These are phyloP conservation scores for Melastoma candidum DNA, from an alignment of 441 rosid species.

Conservation along the genomic window DNA sequence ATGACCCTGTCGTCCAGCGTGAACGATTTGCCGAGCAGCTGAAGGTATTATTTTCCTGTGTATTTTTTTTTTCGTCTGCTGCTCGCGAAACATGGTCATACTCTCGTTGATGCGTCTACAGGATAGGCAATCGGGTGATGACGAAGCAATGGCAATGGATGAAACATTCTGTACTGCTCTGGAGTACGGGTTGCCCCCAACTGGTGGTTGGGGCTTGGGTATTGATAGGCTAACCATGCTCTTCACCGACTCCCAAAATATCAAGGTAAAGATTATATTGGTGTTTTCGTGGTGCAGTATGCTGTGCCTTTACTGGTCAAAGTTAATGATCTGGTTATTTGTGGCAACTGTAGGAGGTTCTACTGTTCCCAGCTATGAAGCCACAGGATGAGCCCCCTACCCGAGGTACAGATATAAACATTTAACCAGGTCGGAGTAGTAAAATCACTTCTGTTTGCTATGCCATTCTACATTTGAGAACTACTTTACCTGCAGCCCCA, in stretches of 20 bases:
- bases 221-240: slow-evolving; percentile 73
- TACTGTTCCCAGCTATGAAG: no score
- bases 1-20: slow-evolving; percentile 83
- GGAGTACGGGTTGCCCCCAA: slow-evolving; percentile 86
- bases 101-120: slow-evolving; percentile 9
- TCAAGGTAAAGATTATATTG: slow-evolving; percentile 35
- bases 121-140: slow-evolving; percentile 79
- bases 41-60: slow-evolving; percentile 34
- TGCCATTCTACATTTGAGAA: no score
- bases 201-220: slow-evolving; percentile 95
- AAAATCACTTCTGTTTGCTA: no score
- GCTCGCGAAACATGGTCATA: background rate
- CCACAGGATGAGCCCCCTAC: no score
- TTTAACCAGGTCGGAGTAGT: no score
- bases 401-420: no score
- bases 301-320: no score
- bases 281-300: no score
- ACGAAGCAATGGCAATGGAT: slow-evolving; percentile 89
- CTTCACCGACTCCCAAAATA: slow-evolving; percentile 80
- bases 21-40: slow-evolving; percentile 77
- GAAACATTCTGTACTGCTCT: slow-evolving; percentile 76
- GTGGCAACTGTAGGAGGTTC: slow-evolving; percentile 32
- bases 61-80: slow-evolving; percentile 2
- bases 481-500: no score
- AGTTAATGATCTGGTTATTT: no score